Evolutionary conservation across 2,329 filamentous ascomycete species (phyloP).

Genomic region (Apiospora arundinis): DNA sequence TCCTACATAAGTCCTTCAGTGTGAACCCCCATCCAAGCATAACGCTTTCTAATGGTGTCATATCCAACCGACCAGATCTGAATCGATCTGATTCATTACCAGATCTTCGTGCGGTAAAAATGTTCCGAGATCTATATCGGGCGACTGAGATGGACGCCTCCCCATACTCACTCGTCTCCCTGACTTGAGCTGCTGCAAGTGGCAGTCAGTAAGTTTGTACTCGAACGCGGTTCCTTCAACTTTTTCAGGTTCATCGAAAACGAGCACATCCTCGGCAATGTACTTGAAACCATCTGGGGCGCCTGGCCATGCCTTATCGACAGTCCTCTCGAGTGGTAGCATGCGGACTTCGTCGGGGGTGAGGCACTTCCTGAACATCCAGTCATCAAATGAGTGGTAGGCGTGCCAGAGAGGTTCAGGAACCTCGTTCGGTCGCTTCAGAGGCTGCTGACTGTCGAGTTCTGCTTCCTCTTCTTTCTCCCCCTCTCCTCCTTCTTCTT

Average conservation of each 20-base stretch:
- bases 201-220: background rate
- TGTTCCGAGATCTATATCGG: background rate
- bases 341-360: conserved; percentile 2
- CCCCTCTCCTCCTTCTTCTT: background rate
- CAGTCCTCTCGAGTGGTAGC: conserved; percentile 10
- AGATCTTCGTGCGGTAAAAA: background rate
- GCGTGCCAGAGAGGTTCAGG: conserved; percentile 19
- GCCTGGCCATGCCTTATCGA: conserved; percentile 12
- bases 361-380: conserved; percentile 18
- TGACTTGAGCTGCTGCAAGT: conserved; percentile 5
- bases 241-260: conserved; percentile 9
- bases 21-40: background rate
- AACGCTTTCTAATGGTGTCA: background rate
- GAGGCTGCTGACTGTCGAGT: background rate
- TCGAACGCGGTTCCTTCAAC: conserved; percentile 15
- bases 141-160: background rate
- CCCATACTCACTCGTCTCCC: conserved; percentile 9
- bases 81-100: background rate
- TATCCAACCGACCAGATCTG: background rate
- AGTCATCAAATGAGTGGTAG: conserved; percentile 20
- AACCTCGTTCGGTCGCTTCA: background rate
- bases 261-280: conserved; percentile 13
- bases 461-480: background rate
- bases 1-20: background rate
- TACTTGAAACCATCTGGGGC: conserved; percentile 13